Percentiles rank a stretch among this genome's conserved stretches.
Evolutionary conservation across 1,284 basidiomycete species (phyloP).

Genomic region (Microstroma glucosiphilum): DNA sequence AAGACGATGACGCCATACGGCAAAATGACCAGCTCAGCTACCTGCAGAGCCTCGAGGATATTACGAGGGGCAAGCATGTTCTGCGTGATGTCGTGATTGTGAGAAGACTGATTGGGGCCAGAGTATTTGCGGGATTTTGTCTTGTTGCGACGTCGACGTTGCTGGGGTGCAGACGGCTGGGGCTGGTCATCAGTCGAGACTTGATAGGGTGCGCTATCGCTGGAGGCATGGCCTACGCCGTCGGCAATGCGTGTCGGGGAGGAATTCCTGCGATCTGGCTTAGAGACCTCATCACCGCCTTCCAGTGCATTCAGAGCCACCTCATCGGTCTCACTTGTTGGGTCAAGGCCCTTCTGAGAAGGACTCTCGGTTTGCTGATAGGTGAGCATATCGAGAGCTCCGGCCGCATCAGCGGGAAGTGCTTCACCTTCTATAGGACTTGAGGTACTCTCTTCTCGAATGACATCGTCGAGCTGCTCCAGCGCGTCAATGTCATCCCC

Average conservation of each 20-base stretch:
- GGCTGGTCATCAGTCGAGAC: neutral
- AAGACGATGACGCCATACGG: conserved; percentile 50
- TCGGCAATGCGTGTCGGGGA: neutral
- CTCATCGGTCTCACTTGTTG: no score
- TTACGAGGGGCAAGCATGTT: conserved; percentile 43
- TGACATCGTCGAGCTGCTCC: no score
- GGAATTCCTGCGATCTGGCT: no score
- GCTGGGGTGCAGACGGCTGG: conserved; percentile 13
- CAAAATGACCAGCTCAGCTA: conserved; percentile 46
- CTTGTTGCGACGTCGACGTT: conserved; percentile 19
- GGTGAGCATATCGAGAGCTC: conserved; percentile 34
- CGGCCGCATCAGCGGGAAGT: conserved; percentile 24
- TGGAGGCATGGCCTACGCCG: conserved; percentile 1
- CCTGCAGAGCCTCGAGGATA: conserved; percentile 45
- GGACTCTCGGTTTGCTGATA: conserved; percentile 28
- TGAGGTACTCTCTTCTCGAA: no score
- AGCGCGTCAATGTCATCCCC: no score
- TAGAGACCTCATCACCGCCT: no score
- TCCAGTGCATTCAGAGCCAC: no score
- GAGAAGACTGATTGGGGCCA: conserved; percentile 47
- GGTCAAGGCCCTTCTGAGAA: conserved; percentile 12
- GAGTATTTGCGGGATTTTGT: conserved; percentile 21
- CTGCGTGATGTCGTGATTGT: conserved; percentile 44
- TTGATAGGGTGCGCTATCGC: neutral
- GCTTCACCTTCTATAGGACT: neutral